Conservation (phyloP, 208 protist genomes). For the Phytomonas francai region DNA sequence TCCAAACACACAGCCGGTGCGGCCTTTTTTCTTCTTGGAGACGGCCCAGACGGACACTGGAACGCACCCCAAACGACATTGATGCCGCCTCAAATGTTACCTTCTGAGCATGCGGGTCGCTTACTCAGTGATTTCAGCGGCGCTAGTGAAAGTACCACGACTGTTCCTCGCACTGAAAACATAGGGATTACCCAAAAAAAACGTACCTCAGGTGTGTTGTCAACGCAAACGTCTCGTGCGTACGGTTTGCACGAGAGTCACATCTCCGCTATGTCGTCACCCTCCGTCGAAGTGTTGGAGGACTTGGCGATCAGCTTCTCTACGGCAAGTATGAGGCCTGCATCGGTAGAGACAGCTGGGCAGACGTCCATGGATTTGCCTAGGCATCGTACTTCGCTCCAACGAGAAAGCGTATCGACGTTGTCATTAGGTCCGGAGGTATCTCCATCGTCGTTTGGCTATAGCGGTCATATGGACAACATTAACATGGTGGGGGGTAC, state of each 20-base stretch:
- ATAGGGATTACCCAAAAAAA: neutral
- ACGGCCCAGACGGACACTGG: neutral
- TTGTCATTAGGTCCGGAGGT: neutral
- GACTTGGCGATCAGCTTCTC: neutral
- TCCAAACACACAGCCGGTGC: neutral
- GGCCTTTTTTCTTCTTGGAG: neutral
- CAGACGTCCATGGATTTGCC: neutral
- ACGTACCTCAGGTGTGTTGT: neutral
- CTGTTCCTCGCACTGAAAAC: neutral
- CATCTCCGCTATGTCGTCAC: neutral
- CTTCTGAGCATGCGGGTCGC: neutral
- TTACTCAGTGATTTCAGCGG: neutral
- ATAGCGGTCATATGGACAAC: neutral
- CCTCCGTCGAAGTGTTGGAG: neutral
- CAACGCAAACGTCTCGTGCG: neutral
- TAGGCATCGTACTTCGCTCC: neutral
- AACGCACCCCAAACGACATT: neutral
- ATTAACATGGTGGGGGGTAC: neutral
- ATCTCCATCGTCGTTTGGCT: neutral
- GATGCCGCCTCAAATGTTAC: neutral
- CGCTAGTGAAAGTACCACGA: neutral
- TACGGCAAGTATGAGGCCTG: neutral
- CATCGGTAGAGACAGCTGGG: neutral
- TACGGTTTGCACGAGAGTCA: neutral
- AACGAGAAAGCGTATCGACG: neutral